Conservation (phyloP, 2,329 filamentous ascomycete genomes). For the Chalara sp. region DNA sequence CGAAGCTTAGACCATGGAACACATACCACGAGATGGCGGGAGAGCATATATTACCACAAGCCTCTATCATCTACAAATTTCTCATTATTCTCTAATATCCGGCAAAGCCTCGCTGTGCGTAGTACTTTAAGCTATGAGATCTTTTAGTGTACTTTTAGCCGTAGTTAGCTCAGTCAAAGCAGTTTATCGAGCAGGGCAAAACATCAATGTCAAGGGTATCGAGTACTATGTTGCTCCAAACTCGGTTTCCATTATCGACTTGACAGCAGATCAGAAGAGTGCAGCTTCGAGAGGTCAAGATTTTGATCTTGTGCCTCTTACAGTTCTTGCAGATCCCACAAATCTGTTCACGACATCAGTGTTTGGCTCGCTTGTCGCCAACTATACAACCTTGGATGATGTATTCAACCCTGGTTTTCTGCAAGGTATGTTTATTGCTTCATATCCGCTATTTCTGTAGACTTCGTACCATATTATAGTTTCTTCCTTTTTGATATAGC, state of each 20-base stretch:
- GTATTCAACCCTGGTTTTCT: conserved; percentile 23
- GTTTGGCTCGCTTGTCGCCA: conserved; percentile 14
- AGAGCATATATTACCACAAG: too few species aligned
- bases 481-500: neutral
- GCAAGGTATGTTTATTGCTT: conserved; percentile 11
- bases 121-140: neutral
- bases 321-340: conserved; percentile 15
- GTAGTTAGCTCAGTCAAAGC: neutral
- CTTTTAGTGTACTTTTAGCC: neutral
- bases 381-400: conserved; percentile 19
- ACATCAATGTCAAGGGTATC: conserved; percentile 23
- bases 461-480: neutral
- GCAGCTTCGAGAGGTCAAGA: conserved; percentile 6
- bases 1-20: too few species aligned
- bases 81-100: too few species aligned
- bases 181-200: conserved; percentile 2
- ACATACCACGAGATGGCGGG: too few species aligned
- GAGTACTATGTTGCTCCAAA: conserved; percentile 25
- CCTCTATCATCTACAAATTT: too few species aligned
- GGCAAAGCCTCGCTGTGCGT: too few species aligned
- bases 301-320: conserved; percentile 20
- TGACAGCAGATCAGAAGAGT: conserved; percentile 8
- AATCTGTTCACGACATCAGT: conserved; percentile 12
- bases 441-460: neutral
- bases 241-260: conserved; percentile 15